Evolutionary conservation across 306 rosid genomes (phyloP).

Genomic region (Rosa multiflora): DNA sequence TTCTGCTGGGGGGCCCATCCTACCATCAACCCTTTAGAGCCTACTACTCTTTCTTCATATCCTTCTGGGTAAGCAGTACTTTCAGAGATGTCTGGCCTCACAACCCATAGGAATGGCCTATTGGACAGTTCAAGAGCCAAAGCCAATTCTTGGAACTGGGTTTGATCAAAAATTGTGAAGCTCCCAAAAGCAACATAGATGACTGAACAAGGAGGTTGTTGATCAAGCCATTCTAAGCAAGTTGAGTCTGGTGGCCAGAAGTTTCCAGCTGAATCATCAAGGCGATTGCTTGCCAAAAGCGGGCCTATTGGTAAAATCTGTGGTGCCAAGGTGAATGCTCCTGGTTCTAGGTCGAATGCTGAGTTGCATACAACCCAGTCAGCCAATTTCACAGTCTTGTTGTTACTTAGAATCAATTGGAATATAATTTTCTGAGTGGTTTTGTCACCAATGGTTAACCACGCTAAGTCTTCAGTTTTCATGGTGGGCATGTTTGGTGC

Average conservation of each 20-base stretch:
- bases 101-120: constrained; percentile 13
- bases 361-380: constrained; percentile 43
- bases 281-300: constrained; percentile 17
- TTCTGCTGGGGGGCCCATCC: constrained; percentile 41
- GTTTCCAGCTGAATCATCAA: constrained; percentile 4
- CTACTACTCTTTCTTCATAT: constrained; percentile 11
- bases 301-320: constrained; percentile 38
- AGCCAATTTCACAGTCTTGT: constrained; percentile 6
- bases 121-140: constrained; percentile 30
- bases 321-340: constrained; percentile 25
- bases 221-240: constrained; percentile 37
- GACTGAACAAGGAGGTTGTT: constrained; percentile 27
- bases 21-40: constrained; percentile 23
- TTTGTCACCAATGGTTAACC: constrained; percentile 39
- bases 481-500: constrained; percentile 27
- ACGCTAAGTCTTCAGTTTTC: constrained; percentile 17
- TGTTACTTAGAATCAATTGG: neutral
- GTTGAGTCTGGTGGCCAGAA: constrained; percentile 39
- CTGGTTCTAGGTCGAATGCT: constrained; percentile 25
- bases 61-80: constrained; percentile 12
- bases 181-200: constrained; percentile 45
- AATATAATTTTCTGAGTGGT: constrained; percentile 18
- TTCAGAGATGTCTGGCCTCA: too few relatives aligned
- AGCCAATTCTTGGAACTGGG: constrained; percentile 36
- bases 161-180: constrained; percentile 16